Base-by-base conservation (phyloP, 2,329 filamentous ascomycete species). In the Cytospora leucostoma region DNA sequence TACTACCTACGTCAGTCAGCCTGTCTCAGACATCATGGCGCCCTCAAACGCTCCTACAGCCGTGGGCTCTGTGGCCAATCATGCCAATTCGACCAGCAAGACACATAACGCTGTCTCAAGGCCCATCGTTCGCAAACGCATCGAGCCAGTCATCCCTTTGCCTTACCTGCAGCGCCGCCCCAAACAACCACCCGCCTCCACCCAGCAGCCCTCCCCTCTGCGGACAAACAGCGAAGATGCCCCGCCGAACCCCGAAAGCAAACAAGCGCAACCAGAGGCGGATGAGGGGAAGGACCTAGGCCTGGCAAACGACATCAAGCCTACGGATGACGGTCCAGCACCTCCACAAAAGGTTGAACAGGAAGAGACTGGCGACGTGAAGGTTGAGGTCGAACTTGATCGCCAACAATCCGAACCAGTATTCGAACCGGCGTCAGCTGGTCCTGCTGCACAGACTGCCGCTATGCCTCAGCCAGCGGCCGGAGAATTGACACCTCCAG, bases 141-240 rank as follows among this genome's bases (percentile, higher is more conserved):
- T 64, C 59, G 63, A 64, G 59, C 64, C 64, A 4, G 58, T 49
- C 54, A 61, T 66, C 21, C 64, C 64, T 32, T 57, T 66, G 55
- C 58, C 64, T 49, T 66, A 58, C 44, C 54, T 64, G 38, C 61
- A 64, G 32, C 64, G 61, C 56, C 61, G 57, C 21, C 54, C 62
- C 50, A 64, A 61, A 38, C 44, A 63, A 51, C 35, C 58, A 38
- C 47, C 61, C n/a, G 35, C 61, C 37, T 38, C 54, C 33, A 47
- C 61, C 32, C 57, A 66, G 40, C 54, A 55, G 40, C 54, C 64
- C 38, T 58, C 64, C 2, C 64, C 64, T 27, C 54, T 66, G 21
- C 64, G 64, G 51, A 59, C 61, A 49, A 66, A 44, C 51, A 63
- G 58, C 62, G 61, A 61, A 47, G 59, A 61, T 37, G 51, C 57